phyloP scores from a whole-genome alignment of 371 early-diverging fungal species.

The Zychaea mexicana region DNA sequence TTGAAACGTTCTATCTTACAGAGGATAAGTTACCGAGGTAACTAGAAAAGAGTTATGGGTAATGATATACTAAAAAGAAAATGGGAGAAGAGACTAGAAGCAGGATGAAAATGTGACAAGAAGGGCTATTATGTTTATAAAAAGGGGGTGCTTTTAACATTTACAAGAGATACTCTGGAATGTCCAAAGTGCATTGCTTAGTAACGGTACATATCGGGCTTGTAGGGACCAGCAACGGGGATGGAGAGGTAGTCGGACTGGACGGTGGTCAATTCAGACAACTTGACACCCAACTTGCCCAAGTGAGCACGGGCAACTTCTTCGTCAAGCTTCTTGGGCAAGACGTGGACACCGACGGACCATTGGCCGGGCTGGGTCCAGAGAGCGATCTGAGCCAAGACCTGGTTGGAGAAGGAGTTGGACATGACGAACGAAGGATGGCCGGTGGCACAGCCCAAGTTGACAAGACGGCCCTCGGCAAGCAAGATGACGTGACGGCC shows the following conservation, averaged over 20 bases:
- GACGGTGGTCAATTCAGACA: slow-evolving; percentile 69
- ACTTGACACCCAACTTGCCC: slow-evolving; percentile 93
- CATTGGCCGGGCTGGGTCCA: slow-evolving; percentile 91
- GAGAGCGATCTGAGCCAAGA: slow-evolving; percentile 97
- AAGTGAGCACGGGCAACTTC: slow-evolving; percentile 98
- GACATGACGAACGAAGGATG: slow-evolving; percentile 99
- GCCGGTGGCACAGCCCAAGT: slow-evolving; percentile 99
- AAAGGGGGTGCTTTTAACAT: slow-evolving; percentile 5
- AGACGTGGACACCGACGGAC: slow-evolving; percentile 96
- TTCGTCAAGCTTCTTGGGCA: slow-evolving; percentile 99
- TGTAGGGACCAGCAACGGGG: slow-evolving; percentile 91
- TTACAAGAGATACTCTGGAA: slow-evolving; percentile 9
- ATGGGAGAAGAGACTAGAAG: slow-evolving; percentile 3
- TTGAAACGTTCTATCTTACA: slow-evolving; percentile 47
- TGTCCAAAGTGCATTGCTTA: slow-evolving; percentile 30
- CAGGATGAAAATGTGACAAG: neutral
- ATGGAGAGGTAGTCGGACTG: slow-evolving; percentile 93
- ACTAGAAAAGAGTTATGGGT: slow-evolving; percentile 1
- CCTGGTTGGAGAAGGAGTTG: slow-evolving; percentile 99
- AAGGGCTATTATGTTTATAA: neutral
- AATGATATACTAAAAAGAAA: slow-evolving; percentile 6
- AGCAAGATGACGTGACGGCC: slow-evolving; percentile 96
- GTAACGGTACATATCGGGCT: slow-evolving; percentile 94
- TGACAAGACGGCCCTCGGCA: slow-evolving; percentile 99
- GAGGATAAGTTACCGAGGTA: slow-evolving; percentile 3